phyloP scores from a whole-genome alignment of 495 filamentous ascomycete species.

The Penicillium arizonense region DNA sequence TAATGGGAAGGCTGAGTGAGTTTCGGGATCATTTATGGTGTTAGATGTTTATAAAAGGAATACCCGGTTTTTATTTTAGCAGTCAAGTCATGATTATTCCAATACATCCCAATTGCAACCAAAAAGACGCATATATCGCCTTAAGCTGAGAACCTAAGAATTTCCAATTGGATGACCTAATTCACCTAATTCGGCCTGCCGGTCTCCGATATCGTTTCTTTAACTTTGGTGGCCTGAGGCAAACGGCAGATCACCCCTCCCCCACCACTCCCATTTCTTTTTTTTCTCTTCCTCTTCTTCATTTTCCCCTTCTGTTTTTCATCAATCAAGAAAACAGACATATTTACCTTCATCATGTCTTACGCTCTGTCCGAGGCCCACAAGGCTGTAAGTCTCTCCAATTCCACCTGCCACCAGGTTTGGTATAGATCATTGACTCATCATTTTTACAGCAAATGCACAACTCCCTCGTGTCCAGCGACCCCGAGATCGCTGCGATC shows the following conservation, averaged over 20 bases:
- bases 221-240: constrained; percentile 21
- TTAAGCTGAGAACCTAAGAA: not conserved
- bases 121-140: too few species aligned
- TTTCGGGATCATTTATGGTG: not conserved
- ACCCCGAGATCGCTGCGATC: constrained; percentile 89
- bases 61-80: constrained; percentile 22
- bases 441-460: constrained; percentile 73
- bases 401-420: constrained; percentile 6
- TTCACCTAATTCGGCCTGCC: constrained; percentile 17
- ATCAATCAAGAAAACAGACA: constrained; percentile 16
- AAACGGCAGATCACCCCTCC: constrained; percentile 19
- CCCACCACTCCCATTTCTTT: constrained; percentile 22
- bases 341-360: constrained; percentile 43
- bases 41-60: constrained; percentile 19
- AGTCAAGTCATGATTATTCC: constrained; percentile 2
- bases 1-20: not conserved
- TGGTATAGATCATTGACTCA: constrained; percentile 48
- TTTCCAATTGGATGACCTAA: constrained; percentile 11
- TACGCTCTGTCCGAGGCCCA: constrained; percentile 90
- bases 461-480: constrained; percentile 75
- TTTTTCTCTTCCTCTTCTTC: constrained; percentile 10
- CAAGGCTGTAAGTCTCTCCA: constrained; percentile 66
- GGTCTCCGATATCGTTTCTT: constrained; percentile 28
- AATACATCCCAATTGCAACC: not conserved
- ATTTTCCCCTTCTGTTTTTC: constrained; percentile 6